Conservation (phyloP, 345 rosid genomes). For the Microcos paniculata region DNA sequence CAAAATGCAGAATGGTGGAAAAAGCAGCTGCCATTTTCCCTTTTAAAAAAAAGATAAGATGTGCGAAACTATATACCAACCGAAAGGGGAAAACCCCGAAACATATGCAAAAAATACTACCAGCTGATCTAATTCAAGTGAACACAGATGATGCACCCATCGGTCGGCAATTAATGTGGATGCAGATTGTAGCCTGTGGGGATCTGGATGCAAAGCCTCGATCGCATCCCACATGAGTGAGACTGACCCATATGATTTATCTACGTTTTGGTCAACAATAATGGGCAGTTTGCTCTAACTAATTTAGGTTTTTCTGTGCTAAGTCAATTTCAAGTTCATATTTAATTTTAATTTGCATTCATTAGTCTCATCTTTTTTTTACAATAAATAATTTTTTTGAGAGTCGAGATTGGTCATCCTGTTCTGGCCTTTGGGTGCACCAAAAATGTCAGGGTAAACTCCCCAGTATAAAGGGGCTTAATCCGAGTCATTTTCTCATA, state of each 20-base stretch:
- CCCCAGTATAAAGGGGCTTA: neutral
- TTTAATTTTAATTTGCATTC: neutral
- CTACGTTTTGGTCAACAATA: neutral
- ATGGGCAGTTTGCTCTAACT: neutral
- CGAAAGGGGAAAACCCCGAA: neutral
- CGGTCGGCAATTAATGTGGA: neutral
- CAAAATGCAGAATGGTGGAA: neutral
- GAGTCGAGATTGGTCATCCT: neutral
- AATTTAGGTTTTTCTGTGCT: neutral
- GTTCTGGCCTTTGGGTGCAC: neutral
- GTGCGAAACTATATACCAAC: neutral
- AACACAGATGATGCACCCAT: neutral
- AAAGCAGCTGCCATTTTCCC: neutral
- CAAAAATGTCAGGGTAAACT: neutral
- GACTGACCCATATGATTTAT: slow-evolving; percentile 5
- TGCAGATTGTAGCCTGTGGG: too few species aligned
- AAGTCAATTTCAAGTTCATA: neutral
- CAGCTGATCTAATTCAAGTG: neutral
- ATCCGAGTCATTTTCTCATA: neutral
- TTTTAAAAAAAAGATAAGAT: neutral
- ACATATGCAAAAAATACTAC: neutral
- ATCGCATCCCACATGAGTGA: neutral
- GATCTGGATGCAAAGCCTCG: neutral
- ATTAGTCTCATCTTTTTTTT: neutral
- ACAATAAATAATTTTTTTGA: neutral